Evolutionary conservation across 306 rosid genomes (phyloP).

Genomic region (Trifolium fragiferum): DNA sequence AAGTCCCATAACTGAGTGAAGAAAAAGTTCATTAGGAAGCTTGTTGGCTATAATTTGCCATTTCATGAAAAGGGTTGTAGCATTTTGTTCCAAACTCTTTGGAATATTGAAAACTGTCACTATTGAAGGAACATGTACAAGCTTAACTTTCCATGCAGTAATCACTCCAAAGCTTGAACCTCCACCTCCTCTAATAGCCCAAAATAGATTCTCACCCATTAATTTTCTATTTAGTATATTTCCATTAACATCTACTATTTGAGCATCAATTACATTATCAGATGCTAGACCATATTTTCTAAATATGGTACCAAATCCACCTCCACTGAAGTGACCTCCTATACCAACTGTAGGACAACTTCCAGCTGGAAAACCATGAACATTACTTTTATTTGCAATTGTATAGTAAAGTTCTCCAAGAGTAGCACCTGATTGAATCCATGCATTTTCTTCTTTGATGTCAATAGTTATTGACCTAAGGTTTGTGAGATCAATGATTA

Average conservation of each 20-base stretch:
- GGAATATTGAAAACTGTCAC: slow-evolving; percentile 47
- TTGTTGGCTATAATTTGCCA: slow-evolving; percentile 49
- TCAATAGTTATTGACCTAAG: slow-evolving; percentile 39
- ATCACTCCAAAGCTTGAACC: slow-evolving; percentile 66
- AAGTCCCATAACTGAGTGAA: slow-evolving; percentile 28
- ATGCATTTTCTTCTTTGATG: slow-evolving; percentile 34
- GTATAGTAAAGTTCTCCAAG: slow-evolving; percentile 47
- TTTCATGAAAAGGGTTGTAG: slow-evolving; percentile 39
- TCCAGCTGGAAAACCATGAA: slow-evolving; percentile 48
- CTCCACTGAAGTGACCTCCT: slow-evolving; percentile 51
- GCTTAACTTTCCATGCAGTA: slow-evolving; percentile 54
- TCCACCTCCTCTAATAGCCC: slow-evolving; percentile 74
- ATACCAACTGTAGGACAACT: slow-evolving; percentile 43
- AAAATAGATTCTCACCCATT: slow-evolving; percentile 65
- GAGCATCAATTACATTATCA: slow-evolving; percentile 59
- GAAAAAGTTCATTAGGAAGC: slow-evolving; percentile 40
- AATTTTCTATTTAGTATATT: slow-evolving; percentile 41
- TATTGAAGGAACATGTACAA: slow-evolving; percentile 45
- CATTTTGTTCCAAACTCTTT: slow-evolving; percentile 41
- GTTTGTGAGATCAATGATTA: slow-evolving; percentile 36
- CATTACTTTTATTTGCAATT: slow-evolving; percentile 32
- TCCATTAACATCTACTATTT: slow-evolving; percentile 49
- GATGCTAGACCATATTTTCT: slow-evolving; percentile 59
- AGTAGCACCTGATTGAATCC: slow-evolving; percentile 49
- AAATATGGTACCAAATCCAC: slow-evolving; percentile 47